A percentile compares a stretch with the other conserved stretches of the same genome.
Evolutionary conservation across 768 basidiomycete species (phyloP).

Genomic region (Boletus patriciae): DNA sequence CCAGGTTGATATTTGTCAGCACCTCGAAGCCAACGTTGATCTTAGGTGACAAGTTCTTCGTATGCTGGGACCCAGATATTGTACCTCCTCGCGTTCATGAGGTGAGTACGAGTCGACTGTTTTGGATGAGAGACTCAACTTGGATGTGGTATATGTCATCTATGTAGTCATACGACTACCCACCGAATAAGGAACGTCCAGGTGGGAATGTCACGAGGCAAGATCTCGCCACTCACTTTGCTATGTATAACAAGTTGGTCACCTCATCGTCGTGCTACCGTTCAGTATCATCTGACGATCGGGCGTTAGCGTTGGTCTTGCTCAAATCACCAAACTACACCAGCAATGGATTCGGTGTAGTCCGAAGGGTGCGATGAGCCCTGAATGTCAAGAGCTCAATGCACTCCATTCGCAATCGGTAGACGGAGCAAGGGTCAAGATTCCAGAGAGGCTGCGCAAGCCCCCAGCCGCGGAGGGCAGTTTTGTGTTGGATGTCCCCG

Average conservation of each 20-base stretch:
- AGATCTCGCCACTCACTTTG: slow-evolving; percentile 67
- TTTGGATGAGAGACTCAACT: neutral
- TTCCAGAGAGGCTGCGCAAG: slow-evolving; percentile 37
- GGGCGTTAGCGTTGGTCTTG: slow-evolving; percentile 52
- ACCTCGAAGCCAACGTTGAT: neutral
- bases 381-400: slow-evolving; percentile 70
- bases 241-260: slow-evolving; percentile 59
- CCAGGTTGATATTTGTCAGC: neutral
- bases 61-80: slow-evolving; percentile 67
- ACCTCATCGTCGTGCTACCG: neutral
- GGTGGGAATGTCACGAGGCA: slow-evolving; percentile 49
- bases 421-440: slow-evolving; percentile 55
- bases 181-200: slow-evolving; percentile 55
- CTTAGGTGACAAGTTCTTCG: slow-evolving; percentile 63
- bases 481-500: slow-evolving; percentile 56
- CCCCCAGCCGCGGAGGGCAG: slow-evolving; percentile 44
- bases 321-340: slow-evolving; percentile 55
- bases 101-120: slow-evolving; percentile 32
- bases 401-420: slow-evolving; percentile 70
- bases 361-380: slow-evolving; percentile 56
- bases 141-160: neutral
- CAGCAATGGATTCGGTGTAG: slow-evolving; percentile 58
- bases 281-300: neutral
- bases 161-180: slow-evolving; percentile 72
- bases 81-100: slow-evolving; percentile 56